Base-by-base conservation (phyloP, 495 filamentous ascomycete genomes). In the Penicillium coprophilum region DNA sequence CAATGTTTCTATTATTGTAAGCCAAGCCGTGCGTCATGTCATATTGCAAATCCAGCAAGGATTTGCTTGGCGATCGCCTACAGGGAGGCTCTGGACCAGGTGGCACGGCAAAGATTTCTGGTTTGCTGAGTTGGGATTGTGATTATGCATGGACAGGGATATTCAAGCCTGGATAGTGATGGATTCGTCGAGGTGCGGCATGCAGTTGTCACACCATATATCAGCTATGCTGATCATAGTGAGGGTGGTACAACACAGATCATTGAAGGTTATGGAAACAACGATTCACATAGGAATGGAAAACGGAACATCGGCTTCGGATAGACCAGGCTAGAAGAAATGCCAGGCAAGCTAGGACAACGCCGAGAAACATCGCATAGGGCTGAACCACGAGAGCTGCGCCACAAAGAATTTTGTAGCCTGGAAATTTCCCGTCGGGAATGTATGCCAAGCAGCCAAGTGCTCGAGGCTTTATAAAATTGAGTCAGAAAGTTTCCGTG, bases 381-480 rank as follows among this genome's bases (percentile, higher is more conserved):
- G 49, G 49, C 49, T 51, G 48, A 51, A 28, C 20, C 24, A 40
- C 11, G 34, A 36, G 20, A 51, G n/a, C 32, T 38, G 46, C 31
- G 48, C 23, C 49, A 51, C 23, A 1, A 40, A 40, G 23, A 28
- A 51, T 40, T 40, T 17, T 13, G 23, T 13, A 27, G 48, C 48
- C 32, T 38, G 9, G 21, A 24, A 39, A 39, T 19, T 40, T 20
- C 21, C 34, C 23, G 31, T 30, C 23, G 15, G 49, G 49, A 51
- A 51, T 24, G 34, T 40, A 2, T 51, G 49, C 49, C 49, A 51
- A 51, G 49, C 8, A 0, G 49, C 49, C 49, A 51, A 51, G 49
- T 21, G 3, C 12, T 51, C 34, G 13, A 38, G 34, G 23, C 49
- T 17, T 31, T 40, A 38, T 17, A 38, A 17, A 17, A 17, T 38